Percentiles rank a stretch among this genome's conserved stretches.
Evolutionary conservation across 805 yeast genomes (phyloP).

Genomic region (Sugiyamaella americana): DNA sequence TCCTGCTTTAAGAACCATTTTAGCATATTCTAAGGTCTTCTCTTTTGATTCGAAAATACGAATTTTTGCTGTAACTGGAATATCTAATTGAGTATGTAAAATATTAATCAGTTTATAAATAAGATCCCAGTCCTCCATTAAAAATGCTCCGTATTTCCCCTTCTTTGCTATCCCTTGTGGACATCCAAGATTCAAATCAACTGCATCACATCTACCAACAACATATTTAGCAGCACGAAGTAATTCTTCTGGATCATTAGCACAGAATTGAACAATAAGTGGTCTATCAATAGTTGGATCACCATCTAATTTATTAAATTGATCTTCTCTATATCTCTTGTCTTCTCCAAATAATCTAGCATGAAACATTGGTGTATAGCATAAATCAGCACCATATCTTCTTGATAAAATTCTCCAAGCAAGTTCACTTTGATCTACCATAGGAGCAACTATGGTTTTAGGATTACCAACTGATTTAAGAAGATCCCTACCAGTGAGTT

Average conservation of each 20-base stretch:
- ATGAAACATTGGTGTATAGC: conserved; percentile 97
- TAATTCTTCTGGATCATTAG: conserved; percentile 84
- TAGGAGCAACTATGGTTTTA: conserved; percentile 86
- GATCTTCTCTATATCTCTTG: conserved; percentile 69
- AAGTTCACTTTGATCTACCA: conserved; percentile 95
- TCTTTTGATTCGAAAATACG: conserved; percentile 81
- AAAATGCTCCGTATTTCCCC: conserved; percentile 91
- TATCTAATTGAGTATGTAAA: conserved; percentile 64
- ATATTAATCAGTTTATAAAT: conserved; percentile 64
- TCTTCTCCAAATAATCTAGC: conserved; percentile 84
- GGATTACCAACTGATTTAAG: conserved; percentile 70
- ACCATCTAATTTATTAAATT: conserved; percentile 67
- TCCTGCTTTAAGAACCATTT: conserved; percentile 83
- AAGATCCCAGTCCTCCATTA: conserved; percentile 96
- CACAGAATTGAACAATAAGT: conserved; percentile 89
- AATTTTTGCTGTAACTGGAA: conserved; percentile 95
- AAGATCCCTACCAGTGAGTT: conserved; percentile 57
- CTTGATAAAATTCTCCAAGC: conserved; percentile 92
- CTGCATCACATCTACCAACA: conserved; percentile 85
- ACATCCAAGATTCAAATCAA: conserved; percentile 92
- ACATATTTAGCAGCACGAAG: conserved; percentile 76
- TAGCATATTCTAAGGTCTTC: conserved; percentile 80
- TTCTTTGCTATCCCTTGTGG: conserved; percentile 96
- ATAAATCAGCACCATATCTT: conserved; percentile 83
- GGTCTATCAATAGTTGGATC: conserved; percentile 67